A percentile compares a stretch with the other conserved stretches of the same genome.
Conservation (phyloP, 2,329 filamentous ascomycete genomes). For the Tolypocladium pustulatum region DNA sequence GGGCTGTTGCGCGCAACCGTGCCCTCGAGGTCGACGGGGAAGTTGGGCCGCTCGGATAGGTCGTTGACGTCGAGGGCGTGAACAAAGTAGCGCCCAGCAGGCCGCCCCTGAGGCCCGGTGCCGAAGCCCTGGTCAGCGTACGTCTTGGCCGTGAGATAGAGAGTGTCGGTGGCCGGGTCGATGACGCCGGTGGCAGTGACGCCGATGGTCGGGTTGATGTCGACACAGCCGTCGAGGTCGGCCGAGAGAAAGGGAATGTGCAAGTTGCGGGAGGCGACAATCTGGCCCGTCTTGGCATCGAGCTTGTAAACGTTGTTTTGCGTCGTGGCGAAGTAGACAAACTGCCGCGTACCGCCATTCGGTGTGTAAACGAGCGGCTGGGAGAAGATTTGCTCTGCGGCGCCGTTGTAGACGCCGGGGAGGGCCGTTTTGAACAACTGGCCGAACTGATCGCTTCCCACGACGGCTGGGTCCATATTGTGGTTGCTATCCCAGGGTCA, state of each 20-base stretch:
- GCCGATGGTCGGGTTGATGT: conserved; percentile 35
- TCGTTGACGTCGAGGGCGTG: conserved; percentile 28
- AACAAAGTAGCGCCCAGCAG: conserved; percentile 23
- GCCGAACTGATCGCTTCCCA: conserved; percentile 43
- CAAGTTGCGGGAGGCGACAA: conserved; percentile 36
- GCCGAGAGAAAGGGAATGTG: conserved; percentile 37
- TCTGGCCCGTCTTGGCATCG: conserved; percentile 41
- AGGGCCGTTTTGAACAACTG: conserved; percentile 42
- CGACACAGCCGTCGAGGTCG: conserved; percentile 36
- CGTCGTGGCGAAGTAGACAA: conserved; percentile 44
- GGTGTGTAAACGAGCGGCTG: conserved; percentile 42
- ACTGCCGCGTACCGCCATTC: conserved; percentile 32
- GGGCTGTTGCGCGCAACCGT: conserved; percentile 33
- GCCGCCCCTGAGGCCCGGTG: conserved; percentile 19
- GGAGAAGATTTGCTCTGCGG: conserved; percentile 40
- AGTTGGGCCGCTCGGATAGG: conserved; percentile 26
- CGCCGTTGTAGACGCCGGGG: conserved; percentile 39
- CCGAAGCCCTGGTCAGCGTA: conserved; percentile 22
- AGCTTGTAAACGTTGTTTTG: conserved; percentile 49
- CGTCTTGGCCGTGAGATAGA: conserved; percentile 33
- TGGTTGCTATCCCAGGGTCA: conserved; percentile 31
- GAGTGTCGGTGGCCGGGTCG: conserved; percentile 31
- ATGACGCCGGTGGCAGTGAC: conserved; percentile 36
- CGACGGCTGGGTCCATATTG: conserved; percentile 51
- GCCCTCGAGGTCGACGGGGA: conserved; percentile 38